These are phyloP conservation scores for Pythium dissotocum DNA, from an alignment of 352 stramenopile species.

Conservation along the genomic window DNA sequence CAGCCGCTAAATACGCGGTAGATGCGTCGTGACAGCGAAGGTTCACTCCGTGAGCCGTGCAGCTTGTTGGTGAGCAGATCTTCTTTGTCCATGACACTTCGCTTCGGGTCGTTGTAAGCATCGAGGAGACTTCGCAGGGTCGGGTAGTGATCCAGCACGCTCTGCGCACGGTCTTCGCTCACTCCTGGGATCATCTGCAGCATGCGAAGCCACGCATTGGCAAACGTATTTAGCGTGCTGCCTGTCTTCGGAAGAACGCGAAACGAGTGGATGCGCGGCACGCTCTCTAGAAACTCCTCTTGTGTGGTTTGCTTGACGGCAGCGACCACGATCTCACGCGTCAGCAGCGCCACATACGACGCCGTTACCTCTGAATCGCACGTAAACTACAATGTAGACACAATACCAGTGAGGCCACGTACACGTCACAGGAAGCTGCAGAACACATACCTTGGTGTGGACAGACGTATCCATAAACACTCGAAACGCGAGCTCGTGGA, in stretches of 20 bases:
- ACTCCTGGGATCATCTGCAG: conserved; percentile 74
- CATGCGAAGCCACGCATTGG: conserved; percentile 79
- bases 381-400: conserved; percentile 39
- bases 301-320: conserved; percentile 36
- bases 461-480: conserved; percentile 60
- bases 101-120: conserved; percentile 44
- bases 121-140: conserved; percentile 53
- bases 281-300: conserved; percentile 60
- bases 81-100: conserved; percentile 44
- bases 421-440: not conserved
- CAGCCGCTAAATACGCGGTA: conserved; percentile 46
- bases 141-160: conserved; percentile 60
- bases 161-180: conserved; percentile 71
- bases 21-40: conserved; percentile 55
- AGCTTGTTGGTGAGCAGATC: conserved; percentile 61
- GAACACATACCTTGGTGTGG: conserved; percentile 47
- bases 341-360: conserved; percentile 55
- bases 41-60: conserved; percentile 37
- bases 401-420: not conserved
- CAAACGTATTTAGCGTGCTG: conserved; percentile 44
- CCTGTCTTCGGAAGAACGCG: conserved; percentile 42
- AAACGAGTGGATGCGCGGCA: conserved; percentile 61
- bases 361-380: conserved; percentile 51
- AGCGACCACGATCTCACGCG: conserved; percentile 54
- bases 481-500: conserved; percentile 64